Evolutionary conservation across 2,329 filamentous ascomycete genomes (phyloP).

Genomic region (Canariomyces notabilis): DNA sequence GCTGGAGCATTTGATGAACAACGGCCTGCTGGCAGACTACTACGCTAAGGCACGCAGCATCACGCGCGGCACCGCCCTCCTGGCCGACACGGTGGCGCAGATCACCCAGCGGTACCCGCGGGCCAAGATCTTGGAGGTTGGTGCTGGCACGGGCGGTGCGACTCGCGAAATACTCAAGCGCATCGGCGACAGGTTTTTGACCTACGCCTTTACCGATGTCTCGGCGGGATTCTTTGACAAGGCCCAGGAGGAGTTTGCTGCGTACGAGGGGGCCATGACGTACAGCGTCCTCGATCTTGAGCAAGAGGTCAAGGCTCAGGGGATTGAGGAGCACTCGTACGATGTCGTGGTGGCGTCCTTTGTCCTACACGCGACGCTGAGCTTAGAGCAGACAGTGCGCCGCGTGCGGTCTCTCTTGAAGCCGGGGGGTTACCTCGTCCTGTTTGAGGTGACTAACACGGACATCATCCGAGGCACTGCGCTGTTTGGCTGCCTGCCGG

Average conservation of each 20-base stretch:
- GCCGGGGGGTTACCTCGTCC: conserved; percentile 35
- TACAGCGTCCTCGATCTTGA: conserved; percentile 30
- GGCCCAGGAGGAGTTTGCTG: conserved; percentile 23
- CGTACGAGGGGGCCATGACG: conserved; percentile 19
- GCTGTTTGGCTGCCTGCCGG: conserved; percentile 24
- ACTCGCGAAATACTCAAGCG: background rate
- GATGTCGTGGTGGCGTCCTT: conserved; percentile 35
- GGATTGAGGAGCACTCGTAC: conserved; percentile 26
- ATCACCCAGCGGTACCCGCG: background rate
- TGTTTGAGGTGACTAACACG: conserved; percentile 10
- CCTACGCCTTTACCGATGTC: conserved; percentile 14
- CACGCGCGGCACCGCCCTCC: background rate
- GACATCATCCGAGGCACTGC: background rate
- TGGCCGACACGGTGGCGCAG: background rate
- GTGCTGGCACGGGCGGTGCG: conserved; percentile 1
- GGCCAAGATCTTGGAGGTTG: conserved; percentile 1
- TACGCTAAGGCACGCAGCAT: background rate
- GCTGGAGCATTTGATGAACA: conserved; percentile 1
- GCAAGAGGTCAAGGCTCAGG: conserved; percentile 26
- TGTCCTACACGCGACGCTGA: conserved; percentile 33
- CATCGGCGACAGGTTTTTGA: background rate
- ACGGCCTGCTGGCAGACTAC: conserved; percentile 2
- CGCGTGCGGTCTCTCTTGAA: conserved; percentile 31
- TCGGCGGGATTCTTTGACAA: conserved; percentile 25
- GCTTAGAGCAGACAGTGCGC: conserved; percentile 24